These are phyloP conservation scores for Litchi chinensis DNA, from an alignment of 345 rosid genomes.

Conservation along the genomic window DNA sequence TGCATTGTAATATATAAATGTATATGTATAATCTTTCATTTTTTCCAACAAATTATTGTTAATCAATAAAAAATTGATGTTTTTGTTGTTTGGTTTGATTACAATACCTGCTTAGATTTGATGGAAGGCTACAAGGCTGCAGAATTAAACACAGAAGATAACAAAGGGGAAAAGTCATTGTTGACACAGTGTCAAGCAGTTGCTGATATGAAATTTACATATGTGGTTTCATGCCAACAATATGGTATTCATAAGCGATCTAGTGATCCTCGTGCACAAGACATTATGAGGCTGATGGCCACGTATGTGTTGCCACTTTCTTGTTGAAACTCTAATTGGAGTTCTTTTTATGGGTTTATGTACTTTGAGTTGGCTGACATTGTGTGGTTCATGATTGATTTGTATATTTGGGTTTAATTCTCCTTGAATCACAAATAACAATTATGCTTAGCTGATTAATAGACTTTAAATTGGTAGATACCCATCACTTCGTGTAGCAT, in stretches of 20 bases:
- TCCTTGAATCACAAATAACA: not conserved
- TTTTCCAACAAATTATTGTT: not conserved
- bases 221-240: constrained; percentile 95
- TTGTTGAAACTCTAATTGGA: constrained; percentile 4
- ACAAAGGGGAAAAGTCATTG: constrained; percentile 76
- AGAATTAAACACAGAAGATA: constrained; percentile 68
- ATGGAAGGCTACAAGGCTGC: constrained; percentile 97
- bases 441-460: constrained; percentile 17
- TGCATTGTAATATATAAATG: not conserved
- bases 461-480: constrained; percentile 53
- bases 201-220: constrained; percentile 96
- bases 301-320: constrained; percentile 42
- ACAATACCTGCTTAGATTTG: constrained; percentile 61
- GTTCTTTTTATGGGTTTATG: constrained; percentile 15
- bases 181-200: constrained; percentile 95
- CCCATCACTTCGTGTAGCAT: constrained; percentile 98
- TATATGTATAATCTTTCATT: not conserved
- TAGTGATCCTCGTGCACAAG: constrained; percentile 81
- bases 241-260: constrained; percentile 94
- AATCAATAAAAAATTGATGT: constrained; percentile 17
- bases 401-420: constrained; percentile 26
- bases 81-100: constrained; percentile 25
- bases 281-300: constrained; percentile 88
- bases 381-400: constrained; percentile 74
- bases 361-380: constrained; percentile 47